phyloP scores from a whole-genome alignment of 306 rosid genomes.

The barrel medic (Medicago truncatula) region MtrunA17r5.0-ANR NC_053046.1:30744501-30745000 shows the following conservation, averaged over 20 bases:
- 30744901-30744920: background rate
- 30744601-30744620: background rate
- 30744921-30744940: background rate
- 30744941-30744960: background rate
- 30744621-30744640: background rate
- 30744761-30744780: no score
- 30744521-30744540: background rate
- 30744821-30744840: background rate
- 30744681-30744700: background rate
- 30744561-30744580: background rate
- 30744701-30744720: background rate
- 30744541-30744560: background rate
- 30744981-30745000: background rate
- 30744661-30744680: background rate
- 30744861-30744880: background rate
- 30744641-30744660: background rate
- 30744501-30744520: background rate
- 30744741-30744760: no score
- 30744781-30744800: no score
- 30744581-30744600: background rate
- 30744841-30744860: background rate
- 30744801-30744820: background rate
- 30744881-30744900: background rate
- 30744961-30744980: conserved; percentile 9
- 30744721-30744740: background rate